Evolutionary conservation across 306 rosid genomes (phyloP).

Genomic region (Lupinus albus): DNA sequence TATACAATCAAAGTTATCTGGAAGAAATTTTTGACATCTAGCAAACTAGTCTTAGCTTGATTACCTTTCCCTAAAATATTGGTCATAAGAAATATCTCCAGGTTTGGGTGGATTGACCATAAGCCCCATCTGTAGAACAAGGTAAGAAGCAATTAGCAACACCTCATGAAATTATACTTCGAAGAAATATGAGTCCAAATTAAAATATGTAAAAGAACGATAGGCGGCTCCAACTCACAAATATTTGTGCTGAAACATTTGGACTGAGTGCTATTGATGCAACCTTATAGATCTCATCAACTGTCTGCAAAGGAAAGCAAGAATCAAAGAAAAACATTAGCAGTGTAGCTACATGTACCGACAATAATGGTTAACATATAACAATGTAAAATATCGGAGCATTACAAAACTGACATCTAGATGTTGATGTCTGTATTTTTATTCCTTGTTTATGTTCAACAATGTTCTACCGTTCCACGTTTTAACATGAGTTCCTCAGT

Average conservation of each 20-base stretch:
- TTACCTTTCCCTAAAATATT: constrained; percentile 85
- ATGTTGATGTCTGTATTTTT: neutral
- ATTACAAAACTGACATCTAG: neutral
- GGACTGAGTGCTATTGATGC: constrained; percentile 93
- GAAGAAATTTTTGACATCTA: constrained; percentile 20
- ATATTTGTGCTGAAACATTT: constrained; percentile 97
- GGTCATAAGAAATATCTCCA: constrained; percentile 92
- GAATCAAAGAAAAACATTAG: constrained; percentile 37
- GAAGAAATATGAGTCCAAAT: constrained; percentile 16
- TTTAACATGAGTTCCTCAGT: no score
- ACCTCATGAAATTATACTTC: no score
- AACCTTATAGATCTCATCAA: constrained; percentile 93
- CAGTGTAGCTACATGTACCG: constrained; percentile 8
- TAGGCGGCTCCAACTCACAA: constrained; percentile 67
- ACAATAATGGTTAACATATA: constrained; percentile 2
- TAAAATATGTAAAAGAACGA: constrained; percentile 32
- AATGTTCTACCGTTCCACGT: no score
- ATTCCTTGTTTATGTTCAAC: neutral
- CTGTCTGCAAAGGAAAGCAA: constrained; percentile 71
- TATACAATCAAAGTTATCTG: constrained; percentile 12
- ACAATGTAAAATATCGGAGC: constrained; percentile 1
- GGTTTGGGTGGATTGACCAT: constrained; percentile 95
- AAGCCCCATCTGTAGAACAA: constrained; percentile 80
- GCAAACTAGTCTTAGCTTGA: constrained; percentile 34
- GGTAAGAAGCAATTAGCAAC: no score